phyloP scores from a whole-genome alignment of 139 green algal species.

The Volvox africanus region DNA sequence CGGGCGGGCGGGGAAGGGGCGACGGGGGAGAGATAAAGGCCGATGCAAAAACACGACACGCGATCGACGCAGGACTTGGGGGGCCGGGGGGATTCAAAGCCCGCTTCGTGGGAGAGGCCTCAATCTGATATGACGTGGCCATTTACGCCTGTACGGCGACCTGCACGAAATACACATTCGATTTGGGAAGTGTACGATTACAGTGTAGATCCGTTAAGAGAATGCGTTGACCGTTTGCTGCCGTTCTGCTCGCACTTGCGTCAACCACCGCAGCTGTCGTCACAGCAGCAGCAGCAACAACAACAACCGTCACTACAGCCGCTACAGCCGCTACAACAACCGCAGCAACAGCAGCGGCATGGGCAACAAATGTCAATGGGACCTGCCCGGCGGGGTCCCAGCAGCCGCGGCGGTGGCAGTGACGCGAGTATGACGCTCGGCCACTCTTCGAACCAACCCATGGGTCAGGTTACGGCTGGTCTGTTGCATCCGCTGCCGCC shows the following conservation, averaged over 20 bases:
- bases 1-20: too few species aligned
- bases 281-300: not conserved
- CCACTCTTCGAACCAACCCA: not conserved
- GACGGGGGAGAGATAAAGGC: too few species aligned
- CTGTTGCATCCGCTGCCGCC: not conserved
- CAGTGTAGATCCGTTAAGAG: not conserved
- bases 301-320: not conserved
- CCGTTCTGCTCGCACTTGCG: not conserved
- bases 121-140: too few species aligned
- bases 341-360: conserved; percentile 31
- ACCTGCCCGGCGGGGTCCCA: too few species aligned
- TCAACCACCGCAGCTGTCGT: not conserved
- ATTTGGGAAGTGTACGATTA: too few species aligned
- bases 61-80: too few species aligned
- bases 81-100: too few species aligned
- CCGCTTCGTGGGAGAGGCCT: too few species aligned
- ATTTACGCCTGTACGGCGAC: too few species aligned
- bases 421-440: not conserved
- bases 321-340: not conserved
- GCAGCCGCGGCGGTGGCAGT: not conserved
- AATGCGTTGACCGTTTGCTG: not conserved
- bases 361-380: not conserved
- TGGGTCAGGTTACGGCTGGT: not conserved
- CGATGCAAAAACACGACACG: too few species aligned
- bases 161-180: too few species aligned